Evolutionary conservation across 192 early-diverging fungal species (phyloP).

Genomic region (Entomortierella beljakovae): DNA sequence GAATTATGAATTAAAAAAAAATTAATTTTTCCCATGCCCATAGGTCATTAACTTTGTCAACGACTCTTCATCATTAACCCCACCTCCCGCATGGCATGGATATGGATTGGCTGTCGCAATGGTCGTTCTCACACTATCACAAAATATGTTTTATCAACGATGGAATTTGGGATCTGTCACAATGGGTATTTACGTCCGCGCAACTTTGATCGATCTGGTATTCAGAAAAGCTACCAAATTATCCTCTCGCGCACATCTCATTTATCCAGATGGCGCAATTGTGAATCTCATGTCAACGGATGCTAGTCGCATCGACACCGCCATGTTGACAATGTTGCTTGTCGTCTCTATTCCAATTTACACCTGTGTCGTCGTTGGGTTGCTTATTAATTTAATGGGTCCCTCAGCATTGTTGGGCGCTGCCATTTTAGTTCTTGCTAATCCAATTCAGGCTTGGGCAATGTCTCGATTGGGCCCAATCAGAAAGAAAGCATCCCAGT

Average conservation of each 20-base stretch:
- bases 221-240: constrained; percentile 43
- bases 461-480: constrained; percentile 35
- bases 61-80: not conserved
- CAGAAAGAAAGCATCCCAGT: constrained; percentile 33
- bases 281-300: constrained; percentile 65
- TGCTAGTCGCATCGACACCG: constrained; percentile 36
- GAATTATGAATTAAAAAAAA: no score
- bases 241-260: constrained; percentile 32
- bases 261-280: constrained; percentile 50
- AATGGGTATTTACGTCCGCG: constrained; percentile 48
- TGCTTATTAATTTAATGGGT: constrained; percentile 44
- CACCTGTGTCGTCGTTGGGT: constrained; percentile 13
- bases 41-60: constrained; percentile 41
- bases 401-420: constrained; percentile 39
- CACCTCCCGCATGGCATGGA: constrained; percentile 41
- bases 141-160: constrained; percentile 41
- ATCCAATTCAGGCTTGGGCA: constrained; percentile 40
- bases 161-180: constrained; percentile 51
- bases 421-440: constrained; percentile 25
- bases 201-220: constrained; percentile 43
- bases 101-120: constrained; percentile 36
- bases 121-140: constrained; percentile 8
- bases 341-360: constrained; percentile 24
- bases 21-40: no score
- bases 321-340: constrained; percentile 32